Conservation (phyloP, 164 flowering plant species). For the Houttuynia cordata region DNA sequence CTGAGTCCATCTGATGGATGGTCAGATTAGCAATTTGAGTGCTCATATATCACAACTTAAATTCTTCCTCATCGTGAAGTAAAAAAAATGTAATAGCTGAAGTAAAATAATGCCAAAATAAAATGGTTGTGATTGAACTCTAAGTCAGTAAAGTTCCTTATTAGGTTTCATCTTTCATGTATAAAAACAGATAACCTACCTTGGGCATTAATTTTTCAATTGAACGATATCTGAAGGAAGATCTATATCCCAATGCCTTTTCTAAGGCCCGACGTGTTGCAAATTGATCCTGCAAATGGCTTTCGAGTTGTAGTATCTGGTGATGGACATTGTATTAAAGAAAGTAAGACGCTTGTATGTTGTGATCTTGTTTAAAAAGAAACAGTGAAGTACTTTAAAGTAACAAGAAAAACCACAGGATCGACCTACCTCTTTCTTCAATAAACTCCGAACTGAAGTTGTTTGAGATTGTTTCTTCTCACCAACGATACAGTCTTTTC, state of each 20-base stretch:
- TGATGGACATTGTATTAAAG: background rate
- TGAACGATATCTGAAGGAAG: slow-evolving; percentile 18
- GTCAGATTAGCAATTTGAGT: too few relatives aligned
- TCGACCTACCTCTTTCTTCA: slow-evolving; percentile 71
- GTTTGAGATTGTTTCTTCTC: slow-evolving; percentile 31
- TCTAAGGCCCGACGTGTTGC: slow-evolving; percentile 40
- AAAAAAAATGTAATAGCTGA: too few relatives aligned
- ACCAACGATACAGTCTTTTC: slow-evolving; percentile 13
- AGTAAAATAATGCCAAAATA: too few relatives aligned
- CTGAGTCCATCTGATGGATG: too few relatives aligned
- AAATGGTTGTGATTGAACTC: too few relatives aligned
- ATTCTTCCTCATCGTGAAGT: too few relatives aligned
- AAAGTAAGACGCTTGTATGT: too few relatives aligned
- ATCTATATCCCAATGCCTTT: slow-evolving; percentile 38
- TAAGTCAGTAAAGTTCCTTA: too few relatives aligned
- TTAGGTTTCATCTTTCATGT: too few relatives aligned
- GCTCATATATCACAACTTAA: too few relatives aligned
- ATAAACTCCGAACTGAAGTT: slow-evolving; percentile 28
- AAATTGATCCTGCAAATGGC: slow-evolving; percentile 45
- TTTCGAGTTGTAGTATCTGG: slow-evolving; percentile 62
- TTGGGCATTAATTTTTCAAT: slow-evolving; percentile 32
- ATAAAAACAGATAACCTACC: slow-evolving; percentile 26
- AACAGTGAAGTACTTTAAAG: background rate
- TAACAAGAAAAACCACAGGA: background rate
- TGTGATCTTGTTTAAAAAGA: background rate